phyloP scores from a whole-genome alignment of 495 filamentous ascomycete species.

The Pyrenula aspistea region DNA sequence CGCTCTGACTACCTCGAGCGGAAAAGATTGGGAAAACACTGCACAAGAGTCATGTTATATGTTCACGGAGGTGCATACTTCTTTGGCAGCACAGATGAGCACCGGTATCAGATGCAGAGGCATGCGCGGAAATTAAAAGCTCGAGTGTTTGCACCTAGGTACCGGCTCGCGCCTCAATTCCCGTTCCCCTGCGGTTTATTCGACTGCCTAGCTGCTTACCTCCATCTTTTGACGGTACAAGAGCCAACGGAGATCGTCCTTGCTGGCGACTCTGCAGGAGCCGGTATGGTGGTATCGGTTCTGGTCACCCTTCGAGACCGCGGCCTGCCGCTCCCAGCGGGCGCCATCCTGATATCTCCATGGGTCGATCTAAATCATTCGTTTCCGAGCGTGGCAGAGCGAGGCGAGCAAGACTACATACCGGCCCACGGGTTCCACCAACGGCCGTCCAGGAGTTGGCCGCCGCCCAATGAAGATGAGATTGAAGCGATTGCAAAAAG shows the following conservation, averaged over 20 bases:
- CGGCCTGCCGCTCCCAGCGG: slow-evolving; percentile 71
- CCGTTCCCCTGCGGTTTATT: slow-evolving; percentile 87
- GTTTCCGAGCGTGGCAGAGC: slow-evolving; percentile 72
- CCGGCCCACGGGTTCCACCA: slow-evolving; percentile 78
- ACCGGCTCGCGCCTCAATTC: slow-evolving; percentile 84
- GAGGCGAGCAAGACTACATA: slow-evolving; percentile 73
- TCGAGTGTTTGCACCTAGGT: slow-evolving; percentile 74
- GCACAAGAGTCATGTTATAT: slow-evolving; percentile 80
- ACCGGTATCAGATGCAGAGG: slow-evolving; percentile 90
- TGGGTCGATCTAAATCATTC: slow-evolving; percentile 94
- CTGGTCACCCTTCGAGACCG: slow-evolving; percentile 72
- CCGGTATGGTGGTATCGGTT: slow-evolving; percentile 70
- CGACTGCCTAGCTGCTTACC: slow-evolving; percentile 79
- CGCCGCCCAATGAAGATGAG: slow-evolving; percentile 75
- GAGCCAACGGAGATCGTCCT: slow-evolving; percentile 66
- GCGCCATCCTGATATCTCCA: slow-evolving; percentile 79
- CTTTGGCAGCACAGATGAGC: slow-evolving; percentile 89
- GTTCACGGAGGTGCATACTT: slow-evolving; percentile 77
- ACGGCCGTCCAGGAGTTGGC: slow-evolving; percentile 74
- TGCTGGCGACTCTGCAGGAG: slow-evolving; percentile 86
- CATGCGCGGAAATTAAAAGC: slow-evolving; percentile 90
- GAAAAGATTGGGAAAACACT: slow-evolving; percentile 37
- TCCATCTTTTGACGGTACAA: slow-evolving; percentile 64
- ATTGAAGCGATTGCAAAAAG: slow-evolving; percentile 29
- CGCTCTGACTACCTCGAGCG: slow-evolving; percentile 62